These are phyloP conservation scores for Ascosphaera apis DNA, from an alignment of 2,329 filamentous ascomycete species.

Conservation along the genomic window DNA sequence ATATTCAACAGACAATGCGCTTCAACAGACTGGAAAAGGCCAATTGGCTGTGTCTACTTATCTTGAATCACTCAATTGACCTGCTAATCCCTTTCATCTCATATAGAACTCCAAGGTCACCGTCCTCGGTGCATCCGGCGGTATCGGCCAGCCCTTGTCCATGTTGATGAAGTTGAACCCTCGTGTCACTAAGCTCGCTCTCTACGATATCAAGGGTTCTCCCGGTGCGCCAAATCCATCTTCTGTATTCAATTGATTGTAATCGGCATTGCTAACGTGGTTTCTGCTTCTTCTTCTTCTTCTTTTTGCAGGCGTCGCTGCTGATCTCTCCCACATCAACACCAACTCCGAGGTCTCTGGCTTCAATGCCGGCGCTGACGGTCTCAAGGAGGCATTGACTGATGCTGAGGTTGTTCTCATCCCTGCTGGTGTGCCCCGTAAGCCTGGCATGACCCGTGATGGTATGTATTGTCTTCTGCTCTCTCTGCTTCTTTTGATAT, in stretches of 20 bases:
- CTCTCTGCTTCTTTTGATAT: too few species aligned
- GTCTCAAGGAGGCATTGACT: conserved; percentile 59
- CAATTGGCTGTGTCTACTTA: conserved; percentile 3
- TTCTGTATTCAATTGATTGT: conserved; percentile 1
- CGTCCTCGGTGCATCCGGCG: conserved; percentile 88
- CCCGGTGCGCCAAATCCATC: conserved; percentile 43
- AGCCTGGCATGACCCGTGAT: conserved; percentile 99
- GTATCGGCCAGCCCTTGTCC: conserved; percentile 95
- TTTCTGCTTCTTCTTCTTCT: conserved; percentile 6
- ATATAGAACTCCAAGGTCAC: conserved; percentile 82
- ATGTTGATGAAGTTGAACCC: conserved; percentile 98
- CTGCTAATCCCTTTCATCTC: not conserved
- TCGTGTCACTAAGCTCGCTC: conserved; percentile 72
- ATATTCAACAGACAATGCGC: too few species aligned
- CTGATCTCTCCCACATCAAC: conserved; percentile 97
- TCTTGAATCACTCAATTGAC: too few species aligned
- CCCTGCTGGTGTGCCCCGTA: conserved; percentile 93
- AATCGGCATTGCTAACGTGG: conserved; percentile 2
- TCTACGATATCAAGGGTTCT: conserved; percentile 91
- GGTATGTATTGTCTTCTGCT: too few species aligned
- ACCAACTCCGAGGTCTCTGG: conserved; percentile 89
- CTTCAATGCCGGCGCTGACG: conserved; percentile 54
- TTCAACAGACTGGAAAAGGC: conserved; percentile 6
- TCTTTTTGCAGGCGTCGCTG: conserved; percentile 55
- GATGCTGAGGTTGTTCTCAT: conserved; percentile 88